Evolutionary conservation across 1,284 basidiomycete genomes (phyloP), one percentile per base, ranked within the genome.

Genomic region (Sanghuangporus sanghuang): DNA sequence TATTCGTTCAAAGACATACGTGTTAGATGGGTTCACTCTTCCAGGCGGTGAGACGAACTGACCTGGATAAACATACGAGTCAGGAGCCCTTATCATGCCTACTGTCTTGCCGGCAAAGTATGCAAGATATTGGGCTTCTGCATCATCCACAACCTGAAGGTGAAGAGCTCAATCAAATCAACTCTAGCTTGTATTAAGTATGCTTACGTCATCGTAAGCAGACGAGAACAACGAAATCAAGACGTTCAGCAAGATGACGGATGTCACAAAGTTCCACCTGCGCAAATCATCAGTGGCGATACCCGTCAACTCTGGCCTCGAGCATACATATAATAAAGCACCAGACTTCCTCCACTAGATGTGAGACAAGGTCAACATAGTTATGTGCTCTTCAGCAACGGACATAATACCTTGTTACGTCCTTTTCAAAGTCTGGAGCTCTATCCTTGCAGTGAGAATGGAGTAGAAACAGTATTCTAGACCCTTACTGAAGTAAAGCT

Each of bases 201-300:
- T 18, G 7, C 84, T 78, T 70, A 94, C 92, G 70, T 93, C 92
- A 14, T 87, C 85, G 72, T 96, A 96, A 0, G 94, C 93, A 40
- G 93, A 93, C 11, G 93, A 87, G 73, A 96, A 98, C 70, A 98
- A 77, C 11, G 96, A 98, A 69, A 99, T 95, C 69, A 99, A 83
- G 71, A 99, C 89, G 74, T 97, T 98, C 74, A 97, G 83, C 61
- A 98, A 82, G 67, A 98, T 87, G 63, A 98, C 83, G n/a, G 87
- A 87, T 1, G 93, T 90, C 49, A 89, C 81, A 54, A 94, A 84
- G 74, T 91, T 95, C 94, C 95, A 96, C 63, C 88, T 90, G 66
- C 56, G 65, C 59, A 8, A 7, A 59, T 21, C 59, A 59, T 48
- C 23, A 52, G 44, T 44, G 39, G n/a, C 16, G 21, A 12, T 16